Evolutionary conservation across 768 basidiomycete species (phyloP).

Genomic region (Russula compacta): DNA sequence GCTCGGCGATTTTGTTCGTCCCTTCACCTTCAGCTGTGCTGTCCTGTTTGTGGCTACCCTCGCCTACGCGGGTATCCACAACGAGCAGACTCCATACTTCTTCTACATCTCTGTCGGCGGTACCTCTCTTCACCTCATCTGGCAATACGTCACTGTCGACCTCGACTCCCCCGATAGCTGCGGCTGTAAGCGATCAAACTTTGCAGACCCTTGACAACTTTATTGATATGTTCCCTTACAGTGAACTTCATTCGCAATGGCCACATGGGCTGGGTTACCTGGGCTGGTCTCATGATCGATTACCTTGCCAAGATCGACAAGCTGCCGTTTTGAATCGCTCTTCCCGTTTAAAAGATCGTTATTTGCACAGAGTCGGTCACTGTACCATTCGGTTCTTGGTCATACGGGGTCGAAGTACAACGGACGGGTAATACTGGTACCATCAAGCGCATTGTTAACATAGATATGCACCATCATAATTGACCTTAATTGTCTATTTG

Average conservation of each 20-base stretch:
- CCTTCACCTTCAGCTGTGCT: conserved; percentile 47
- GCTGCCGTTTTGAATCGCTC: not conserved
- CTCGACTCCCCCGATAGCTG: conserved; percentile 21
- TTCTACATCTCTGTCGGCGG: conserved; percentile 21
- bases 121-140: conserved; percentile 20
- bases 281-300: conserved; percentile 21
- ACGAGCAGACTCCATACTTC: conserved; percentile 18
- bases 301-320: conserved; percentile 19
- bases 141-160: conserved; percentile 23
- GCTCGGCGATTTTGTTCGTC: conserved; percentile 53
- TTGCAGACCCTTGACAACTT: not conserved
- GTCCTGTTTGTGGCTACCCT: conserved; percentile 44
- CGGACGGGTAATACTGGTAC: not conserved
- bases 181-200: conserved; percentile 6
- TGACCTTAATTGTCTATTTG: not conserved
- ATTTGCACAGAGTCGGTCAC: not conserved
- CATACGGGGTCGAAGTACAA: not conserved
- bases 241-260: conserved; percentile 19
- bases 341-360: conserved; percentile 2
- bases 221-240: not conserved
- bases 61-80: conserved; percentile 43
- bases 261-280: conserved; percentile 19
- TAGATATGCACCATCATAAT: conserved; percentile 1
- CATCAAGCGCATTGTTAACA: conserved; percentile 1
- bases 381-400: conserved; percentile 1